These are phyloP conservation scores for Hylodesmum podocarpum DNA, from an alignment of 306 rosid genomes.

Conservation along the genomic window DNA sequence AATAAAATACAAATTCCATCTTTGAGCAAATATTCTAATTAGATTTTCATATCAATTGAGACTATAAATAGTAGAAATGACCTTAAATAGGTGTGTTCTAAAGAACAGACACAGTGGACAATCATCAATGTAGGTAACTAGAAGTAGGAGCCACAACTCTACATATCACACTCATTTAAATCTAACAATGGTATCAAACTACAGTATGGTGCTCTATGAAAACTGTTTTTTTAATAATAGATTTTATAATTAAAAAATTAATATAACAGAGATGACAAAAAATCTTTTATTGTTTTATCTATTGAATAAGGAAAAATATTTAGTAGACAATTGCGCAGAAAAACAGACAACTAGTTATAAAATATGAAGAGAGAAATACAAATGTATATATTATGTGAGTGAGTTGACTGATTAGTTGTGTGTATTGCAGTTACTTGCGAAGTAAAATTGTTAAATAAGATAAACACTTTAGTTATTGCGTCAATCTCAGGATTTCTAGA, in stretches of 20 bases:
- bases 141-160: conserved; percentile 1
- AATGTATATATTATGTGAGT: no score
- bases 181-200: not conserved
- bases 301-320: no score
- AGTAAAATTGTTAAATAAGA: no score
- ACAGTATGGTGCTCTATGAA: not conserved
- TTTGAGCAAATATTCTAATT: conserved; percentile 27
- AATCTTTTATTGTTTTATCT: no score
- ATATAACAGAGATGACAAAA: not conserved
- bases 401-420: no score
- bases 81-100: conserved; percentile 14
- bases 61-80: not conserved
- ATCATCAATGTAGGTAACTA: conserved; percentile 9
- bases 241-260: not conserved
- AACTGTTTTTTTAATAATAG: not conserved
- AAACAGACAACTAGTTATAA: no score
- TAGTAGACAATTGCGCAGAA: no score
- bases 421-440: no score
- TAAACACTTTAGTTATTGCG: no score
- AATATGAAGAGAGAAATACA: no score
- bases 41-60: not conserved
- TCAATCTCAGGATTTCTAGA: no score
- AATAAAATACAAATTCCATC: not conserved
- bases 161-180: not conserved
- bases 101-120: conserved; percentile 13